Percentiles rank a stretch among this genome's conserved stretches.
phyloP scores from a whole-genome alignment of 75 land plant species.

The Picea glauca region DNA sequence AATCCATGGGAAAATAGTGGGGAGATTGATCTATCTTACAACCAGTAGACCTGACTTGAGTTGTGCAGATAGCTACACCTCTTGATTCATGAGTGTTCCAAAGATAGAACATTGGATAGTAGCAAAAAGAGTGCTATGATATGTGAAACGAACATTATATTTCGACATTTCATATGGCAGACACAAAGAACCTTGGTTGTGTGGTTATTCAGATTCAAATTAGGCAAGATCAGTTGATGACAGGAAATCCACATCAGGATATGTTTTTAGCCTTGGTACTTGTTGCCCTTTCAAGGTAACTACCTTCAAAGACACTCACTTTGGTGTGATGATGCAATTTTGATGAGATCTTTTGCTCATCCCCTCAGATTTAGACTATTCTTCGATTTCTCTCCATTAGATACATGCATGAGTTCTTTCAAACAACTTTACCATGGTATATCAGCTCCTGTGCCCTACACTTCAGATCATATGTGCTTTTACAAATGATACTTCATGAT shows the following conservation, averaged over 20 bases:
- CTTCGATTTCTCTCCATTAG: no score
- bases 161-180: conserved; percentile 2
- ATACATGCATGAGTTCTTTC: no score
- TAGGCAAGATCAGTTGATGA: background rate
- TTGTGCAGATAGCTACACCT: conserved; percentile 8
- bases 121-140: conserved; percentile 15
- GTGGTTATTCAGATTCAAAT: background rate
- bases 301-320: no score
- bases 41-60: conserved; percentile 22
- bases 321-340: no score
- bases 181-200: no score
- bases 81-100: conserved; percentile 10
- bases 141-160: conserved; percentile 12
- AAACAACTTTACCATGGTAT: no score
- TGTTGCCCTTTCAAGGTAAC: no score
- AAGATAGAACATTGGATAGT: conserved; percentile 12
- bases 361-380: no score
- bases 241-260: background rate
- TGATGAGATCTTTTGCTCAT: no score
- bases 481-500: no score
- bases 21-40: conserved; percentile 15
- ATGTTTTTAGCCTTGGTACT: background rate
- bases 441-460: no score
- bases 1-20: conserved; percentile 7
- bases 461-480: no score